Conservation (phyloP, 495 filamentous ascomycete genomes). For the Penicillium taxi region DNA sequence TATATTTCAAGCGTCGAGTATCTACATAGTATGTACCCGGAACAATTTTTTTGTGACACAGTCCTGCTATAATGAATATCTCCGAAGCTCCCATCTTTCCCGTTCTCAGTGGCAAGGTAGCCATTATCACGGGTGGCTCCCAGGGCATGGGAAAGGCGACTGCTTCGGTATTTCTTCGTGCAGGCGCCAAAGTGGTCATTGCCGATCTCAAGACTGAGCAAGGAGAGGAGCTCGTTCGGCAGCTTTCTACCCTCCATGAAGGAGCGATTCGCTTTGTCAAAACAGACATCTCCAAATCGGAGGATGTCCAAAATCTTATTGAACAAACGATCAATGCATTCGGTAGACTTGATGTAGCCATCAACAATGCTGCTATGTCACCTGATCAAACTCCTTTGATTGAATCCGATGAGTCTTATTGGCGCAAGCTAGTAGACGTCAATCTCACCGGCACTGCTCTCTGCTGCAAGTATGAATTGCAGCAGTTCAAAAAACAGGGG, state of each 20-base stretch:
- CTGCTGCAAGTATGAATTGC: slow-evolving; percentile 12
- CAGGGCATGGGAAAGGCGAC: slow-evolving; percentile 42
- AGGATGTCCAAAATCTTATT: slow-evolving; percentile 12
- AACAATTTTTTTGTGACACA: no score
- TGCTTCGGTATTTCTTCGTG: slow-evolving; percentile 32
- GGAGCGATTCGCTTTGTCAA: slow-evolving; percentile 12
- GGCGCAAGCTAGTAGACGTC: slow-evolving; percentile 5
- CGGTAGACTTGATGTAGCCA: slow-evolving; percentile 14
- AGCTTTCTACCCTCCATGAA: slow-evolving; percentile 1
- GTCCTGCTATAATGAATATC: no score
- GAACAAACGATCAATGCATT: slow-evolving; percentile 7
- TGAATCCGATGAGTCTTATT: slow-evolving; percentile 10
- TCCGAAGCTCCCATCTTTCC: not conserved
- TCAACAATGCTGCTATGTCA: slow-evolving; percentile 15
- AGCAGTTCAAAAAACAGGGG: slow-evolving; percentile 17
- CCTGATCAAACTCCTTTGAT: slow-evolving; percentile 4
- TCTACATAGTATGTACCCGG: no score
- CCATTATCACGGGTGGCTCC: slow-evolving; percentile 44
- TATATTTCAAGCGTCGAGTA: no score
- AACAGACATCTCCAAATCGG: slow-evolving; percentile 13
- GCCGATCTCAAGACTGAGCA: slow-evolving; percentile 32
- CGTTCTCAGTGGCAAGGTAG: slow-evolving; percentile 16
- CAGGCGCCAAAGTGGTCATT: slow-evolving; percentile 40
- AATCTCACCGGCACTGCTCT: slow-evolving; percentile 14
- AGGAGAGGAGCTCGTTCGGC: not conserved